Evolutionary conservation across 2,329 filamentous ascomycete genomes (phyloP), one percentile per base, ranked within the genome.

Genomic region (Penicillium sp.): DNA sequence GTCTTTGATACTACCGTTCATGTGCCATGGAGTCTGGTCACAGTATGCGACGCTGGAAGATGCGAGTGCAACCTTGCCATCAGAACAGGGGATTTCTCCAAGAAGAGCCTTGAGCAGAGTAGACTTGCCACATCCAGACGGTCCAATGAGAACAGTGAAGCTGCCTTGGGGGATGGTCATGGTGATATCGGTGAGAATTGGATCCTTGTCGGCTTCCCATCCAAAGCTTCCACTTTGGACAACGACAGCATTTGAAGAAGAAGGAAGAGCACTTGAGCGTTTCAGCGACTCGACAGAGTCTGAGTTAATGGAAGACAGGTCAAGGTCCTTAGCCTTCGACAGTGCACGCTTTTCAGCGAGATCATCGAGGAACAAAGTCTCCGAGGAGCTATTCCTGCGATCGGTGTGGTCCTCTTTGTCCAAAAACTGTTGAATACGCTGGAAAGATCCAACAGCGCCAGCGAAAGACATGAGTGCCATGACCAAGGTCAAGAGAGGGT

Each of bases 71-170:
- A 77, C 65, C 6, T 61, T 67, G 19, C 77, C 78, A 21, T 64
- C 55, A 4, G 68, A 50, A 27, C 66, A 69, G 3, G 73, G 70
- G 0, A 76, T 69, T 57, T 81, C 79, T 25, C 78, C 77, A 0
- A 81, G 71, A 16, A 81, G 63, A 19, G 73, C 71, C 55, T 78
- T 78, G 5, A 80, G 70, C 5, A 84, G 64, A 4, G 80, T 81
- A 21, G 81, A 82, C 58, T 83, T 84, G 4, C 81, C 81, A 57
- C 77, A 81, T 5, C 79, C 81, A 25, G 81, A 78, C 16, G 81
- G 80, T 16, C 80, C 81, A 54, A 82, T 72, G 10, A 82, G 64
- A 66, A 81, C 78, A 27, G 77, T 79, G 48, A 81, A 72, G 56
- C 75, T 78, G 36, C 73, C 73, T 21, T 72, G 73, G 25, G 76